These are phyloP conservation scores for Verbascum thapsus DNA, from an alignment of 257 asterid genomes.

Conservation along the genomic window DNA sequence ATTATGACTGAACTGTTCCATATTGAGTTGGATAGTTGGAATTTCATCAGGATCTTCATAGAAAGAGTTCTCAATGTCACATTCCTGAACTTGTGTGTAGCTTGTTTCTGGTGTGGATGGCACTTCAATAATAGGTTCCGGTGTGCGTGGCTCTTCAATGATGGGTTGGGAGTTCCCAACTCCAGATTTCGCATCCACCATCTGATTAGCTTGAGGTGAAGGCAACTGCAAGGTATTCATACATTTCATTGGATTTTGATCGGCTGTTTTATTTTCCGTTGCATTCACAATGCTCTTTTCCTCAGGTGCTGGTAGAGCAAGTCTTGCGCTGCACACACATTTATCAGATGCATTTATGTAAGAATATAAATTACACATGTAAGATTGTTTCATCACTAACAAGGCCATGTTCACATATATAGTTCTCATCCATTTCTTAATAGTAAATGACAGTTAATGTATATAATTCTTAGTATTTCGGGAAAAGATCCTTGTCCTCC, in stretches of 20 bases:
- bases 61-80: slow-evolving; percentile 64
- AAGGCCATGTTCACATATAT: not conserved
- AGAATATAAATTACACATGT: slow-evolving; percentile 13
- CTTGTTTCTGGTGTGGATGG: slow-evolving; percentile 79
- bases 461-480: no score
- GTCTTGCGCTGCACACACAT: slow-evolving; percentile 76
- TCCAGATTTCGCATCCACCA: slow-evolving; percentile 32
- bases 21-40: slow-evolving; percentile 83
- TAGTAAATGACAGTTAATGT: slow-evolving; percentile 11
- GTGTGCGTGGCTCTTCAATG: slow-evolving; percentile 67
- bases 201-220: slow-evolving; percentile 44
- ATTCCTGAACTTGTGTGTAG: slow-evolving; percentile 39
- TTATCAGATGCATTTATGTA: slow-evolving; percentile 31
- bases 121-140: slow-evolving; percentile 61
- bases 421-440: slow-evolving; percentile 13
- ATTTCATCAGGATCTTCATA: slow-evolving; percentile 77
- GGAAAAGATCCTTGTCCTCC: slow-evolving; percentile 5
- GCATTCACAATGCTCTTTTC: slow-evolving; percentile 59
- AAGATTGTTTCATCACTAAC: not conserved
- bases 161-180: slow-evolving; percentile 56
- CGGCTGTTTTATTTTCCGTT: slow-evolving; percentile 45
- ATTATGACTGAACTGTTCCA: slow-evolving; percentile 78
- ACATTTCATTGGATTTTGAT: slow-evolving; percentile 41
- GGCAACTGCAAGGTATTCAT: slow-evolving; percentile 63
- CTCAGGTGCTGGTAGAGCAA: slow-evolving; percentile 87